Evolutionary conservation across 768 basidiomycete species (phyloP).

Genomic region (Suillus sp.): DNA sequence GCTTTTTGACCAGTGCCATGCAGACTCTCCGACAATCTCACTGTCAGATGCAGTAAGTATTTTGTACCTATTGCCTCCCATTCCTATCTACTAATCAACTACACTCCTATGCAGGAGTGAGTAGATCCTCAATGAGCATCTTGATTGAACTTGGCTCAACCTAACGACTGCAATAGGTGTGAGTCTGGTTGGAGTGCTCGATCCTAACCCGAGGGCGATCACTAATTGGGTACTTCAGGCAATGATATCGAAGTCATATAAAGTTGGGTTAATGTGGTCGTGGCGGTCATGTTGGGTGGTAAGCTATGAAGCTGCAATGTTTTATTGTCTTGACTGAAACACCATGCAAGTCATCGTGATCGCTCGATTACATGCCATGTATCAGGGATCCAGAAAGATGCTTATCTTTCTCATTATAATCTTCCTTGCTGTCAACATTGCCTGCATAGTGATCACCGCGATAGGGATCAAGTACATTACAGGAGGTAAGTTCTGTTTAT

Average conservation of each 20-base stretch:
- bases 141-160: not conserved
- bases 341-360: not conserved
- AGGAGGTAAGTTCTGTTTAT: not conserved
- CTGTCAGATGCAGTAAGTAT: not conserved
- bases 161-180: not conserved
- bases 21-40: not conserved
- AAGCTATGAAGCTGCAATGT: not conserved
- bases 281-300: not conserved
- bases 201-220: not conserved
- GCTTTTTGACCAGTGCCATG: not conserved
- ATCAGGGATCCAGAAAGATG: not conserved
- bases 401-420: not conserved
- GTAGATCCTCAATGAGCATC: not conserved
- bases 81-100: not conserved
- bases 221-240: not conserved
- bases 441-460: not conserved
- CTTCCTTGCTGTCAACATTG: not conserved
- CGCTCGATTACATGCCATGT: not conserved
- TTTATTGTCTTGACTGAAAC: not conserved
- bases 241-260: not conserved
- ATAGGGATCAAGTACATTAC: not conserved
- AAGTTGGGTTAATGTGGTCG: not conserved
- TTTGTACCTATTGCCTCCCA: not conserved
- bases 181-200: not conserved
- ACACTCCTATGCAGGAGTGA: not conserved